Percentiles rank a stretch among this genome's conserved stretches.
These are phyloP conservation scores for Leptographium lundbergii DNA, from an alignment of 2,329 filamentous ascomycete species.

Conservation along the genomic window DNA sequence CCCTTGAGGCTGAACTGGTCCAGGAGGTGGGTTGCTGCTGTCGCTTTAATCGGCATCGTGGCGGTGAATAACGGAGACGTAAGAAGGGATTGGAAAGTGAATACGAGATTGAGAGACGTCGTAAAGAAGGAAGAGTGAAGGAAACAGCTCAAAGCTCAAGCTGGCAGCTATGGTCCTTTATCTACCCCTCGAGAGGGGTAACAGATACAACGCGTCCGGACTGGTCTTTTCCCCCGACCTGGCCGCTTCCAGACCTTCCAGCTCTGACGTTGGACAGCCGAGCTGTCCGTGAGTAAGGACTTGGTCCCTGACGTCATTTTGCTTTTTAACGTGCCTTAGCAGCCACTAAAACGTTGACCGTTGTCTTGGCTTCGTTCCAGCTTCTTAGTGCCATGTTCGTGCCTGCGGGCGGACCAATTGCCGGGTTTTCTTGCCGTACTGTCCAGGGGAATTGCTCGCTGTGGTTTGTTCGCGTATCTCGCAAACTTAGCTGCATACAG, in stretches of 20 bases:
- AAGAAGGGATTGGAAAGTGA: background rate
- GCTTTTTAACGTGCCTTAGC: background rate
- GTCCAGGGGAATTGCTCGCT: background rate
- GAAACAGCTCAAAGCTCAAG: too few species aligned
- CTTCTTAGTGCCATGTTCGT: background rate
- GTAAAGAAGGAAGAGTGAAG: background rate
- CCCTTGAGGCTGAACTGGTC: conserved; percentile 63
- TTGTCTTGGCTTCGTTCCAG: background rate
- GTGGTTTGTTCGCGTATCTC: background rate
- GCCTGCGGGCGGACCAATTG: background rate
- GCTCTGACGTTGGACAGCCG: background rate
- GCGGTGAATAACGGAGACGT: background rate
- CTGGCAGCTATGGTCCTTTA: too few species aligned
- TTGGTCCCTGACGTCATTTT: background rate
- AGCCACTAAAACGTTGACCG: background rate
- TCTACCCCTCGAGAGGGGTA: too few species aligned
- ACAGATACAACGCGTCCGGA: too few species aligned
- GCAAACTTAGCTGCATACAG: background rate
- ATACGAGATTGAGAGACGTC: background rate
- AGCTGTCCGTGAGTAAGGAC: background rate
- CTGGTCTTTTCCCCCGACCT: background rate
- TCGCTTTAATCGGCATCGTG: conserved; percentile 42
- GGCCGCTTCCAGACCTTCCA: background rate
- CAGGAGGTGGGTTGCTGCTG: conserved; percentile 42
- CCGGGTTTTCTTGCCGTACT: too few species aligned